A percentile compares a stretch with the other conserved stretches of the same genome.
Evolutionary conservation across 179 eudicot species (phyloP).

Genomic region (Carnegiea gigantea): DNA sequence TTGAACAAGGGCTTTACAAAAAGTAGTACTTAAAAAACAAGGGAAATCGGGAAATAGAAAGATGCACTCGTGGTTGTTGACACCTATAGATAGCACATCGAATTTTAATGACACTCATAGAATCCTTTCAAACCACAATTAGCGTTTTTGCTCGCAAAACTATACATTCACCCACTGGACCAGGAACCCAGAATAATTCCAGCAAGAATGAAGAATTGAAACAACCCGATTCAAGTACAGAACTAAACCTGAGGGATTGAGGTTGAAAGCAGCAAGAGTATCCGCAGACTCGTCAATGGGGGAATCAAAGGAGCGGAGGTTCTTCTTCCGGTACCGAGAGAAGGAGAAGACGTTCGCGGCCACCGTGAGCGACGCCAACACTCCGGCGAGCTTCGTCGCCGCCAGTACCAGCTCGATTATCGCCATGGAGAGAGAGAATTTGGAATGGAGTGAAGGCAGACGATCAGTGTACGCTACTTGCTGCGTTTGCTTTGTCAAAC

Average conservation of each 20-base stretch:
- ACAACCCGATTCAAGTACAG: too few relatives aligned
- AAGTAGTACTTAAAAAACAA: not conserved
- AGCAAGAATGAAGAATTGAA: too few relatives aligned
- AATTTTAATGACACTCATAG: not conserved
- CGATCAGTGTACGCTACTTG: not conserved
- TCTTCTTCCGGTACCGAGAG: conserved; percentile 69
- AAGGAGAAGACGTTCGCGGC: conserved; percentile 78
- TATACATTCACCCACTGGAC: not conserved
- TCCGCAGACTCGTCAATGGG: conserved; percentile 79
- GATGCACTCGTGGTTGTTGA: not conserved
- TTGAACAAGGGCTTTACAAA: not conserved
- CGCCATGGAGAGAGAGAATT: conserved; percentile 38
- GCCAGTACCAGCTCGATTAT: conserved; percentile 42
- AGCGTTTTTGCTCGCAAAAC: not conserved
- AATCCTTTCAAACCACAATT: not conserved
- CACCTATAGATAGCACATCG: not conserved
- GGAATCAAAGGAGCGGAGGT: conserved; percentile 53
- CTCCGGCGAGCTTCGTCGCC: conserved; percentile 90
- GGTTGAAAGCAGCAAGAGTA: conserved; percentile 64
- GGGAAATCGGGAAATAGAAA: not conserved
- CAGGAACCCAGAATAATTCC: not conserved
- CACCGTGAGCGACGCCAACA: conserved; percentile 54
- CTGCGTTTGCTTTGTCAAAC: too few relatives aligned
- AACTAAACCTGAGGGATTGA: conserved; percentile 29
- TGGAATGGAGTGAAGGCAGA: not conserved